Base-by-base conservation (phyloP, 768 basidiomycete genomes). In the Multifurca ochricompacta region DNA sequence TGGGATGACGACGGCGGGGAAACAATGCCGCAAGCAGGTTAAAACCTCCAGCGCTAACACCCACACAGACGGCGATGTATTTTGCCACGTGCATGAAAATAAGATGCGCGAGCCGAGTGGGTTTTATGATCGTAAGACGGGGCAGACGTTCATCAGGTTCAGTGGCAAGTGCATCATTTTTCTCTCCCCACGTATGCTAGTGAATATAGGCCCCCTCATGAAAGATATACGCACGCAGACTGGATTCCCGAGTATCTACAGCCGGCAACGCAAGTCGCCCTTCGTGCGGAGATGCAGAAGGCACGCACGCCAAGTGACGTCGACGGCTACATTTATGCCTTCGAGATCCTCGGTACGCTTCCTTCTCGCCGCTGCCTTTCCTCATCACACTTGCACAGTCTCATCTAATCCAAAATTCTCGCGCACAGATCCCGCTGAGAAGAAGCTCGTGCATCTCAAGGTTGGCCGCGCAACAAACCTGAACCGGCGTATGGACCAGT, bases 271-370 rank as follows among this genome's bases (percentile, higher is more conserved):
- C 80, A 82, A 61, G 71, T 77, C 28, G 75, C 80, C 2, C 66
- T 83, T 32, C 71, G 74, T 54, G 66, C 66, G 25, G 77, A 78
- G 64, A 83, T 83, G 80, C 73, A 73, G 58, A 77, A 76, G 37
- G 64, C 74, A 10, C 72, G 71, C 3, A 78, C 85, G 4, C 53
- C 62, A 3, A 74, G 77, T 8, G 88, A 91, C 59, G 76, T 74
- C 18, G 71, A 77, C 4, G 90, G 90, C 0, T 90, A 86, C 62
- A 91, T 92, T 46, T 92, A 92, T 60, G 78, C 81, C 0, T 91
- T 84, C 65, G 85, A 91, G 66, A 85, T 91, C 53, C 75, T 80
- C 66, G 84, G 86, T 86, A 65, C 41, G 66, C 60, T 44, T 27
- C 37, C 35, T 27, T 11, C 7, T 25, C 30, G n/a, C 44, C 16